Base-by-base conservation (phyloP, 2,329 filamentous ascomycete species). In the Colletotrichum spaethianum region DNA sequence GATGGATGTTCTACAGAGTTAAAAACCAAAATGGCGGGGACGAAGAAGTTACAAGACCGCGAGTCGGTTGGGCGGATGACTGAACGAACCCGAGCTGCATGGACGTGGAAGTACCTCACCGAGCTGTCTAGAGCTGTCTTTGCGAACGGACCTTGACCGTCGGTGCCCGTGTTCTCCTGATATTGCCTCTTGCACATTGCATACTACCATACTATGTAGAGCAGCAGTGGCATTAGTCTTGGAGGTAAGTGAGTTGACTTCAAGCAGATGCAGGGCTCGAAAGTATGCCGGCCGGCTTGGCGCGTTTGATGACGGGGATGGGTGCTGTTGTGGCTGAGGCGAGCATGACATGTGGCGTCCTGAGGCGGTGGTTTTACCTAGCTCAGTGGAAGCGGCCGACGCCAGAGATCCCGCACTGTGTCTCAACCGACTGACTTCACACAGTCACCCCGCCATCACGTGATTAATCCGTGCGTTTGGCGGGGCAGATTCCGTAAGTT, bases 381-480 rank as follows among this genome's bases (percentile, higher is more conserved):
- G n/a, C n/a, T n/a, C n/a, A 40, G 33, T 36, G 8, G 33, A 40
- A 16, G 12, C 23, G 23, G 40, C 33, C n/a, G 48, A 50, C n/a
- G 14, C 33, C 46, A 36, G 23, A 14, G 18, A 14, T 11, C 20
- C 62, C 6, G 36, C 23, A 72, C 69, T 28, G 69, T 72, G 69
- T 31, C 28, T 38, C 14, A 38, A 63, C 12, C 23, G 16, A 2
- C 8, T 0, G 1, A 26, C 9, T 18, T 59, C 33, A 23, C 65
- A 72, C 69, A 52, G 69, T 72, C 65, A 72, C 65, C 69, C 69
- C 69, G 69, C 69, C 59, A 72, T 72, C 69, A 72, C 69, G 69
- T 72, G 69, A 72, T 46, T 1, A 0, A 1, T 7, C 14, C 7
- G 6, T 9, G 28, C n/a, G 28, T 52, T 57, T 72, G 69, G 69